phyloP scores from a whole-genome alignment of 2,329 filamentous ascomycete genomes.

The Magnaporthales sp. region DNA sequence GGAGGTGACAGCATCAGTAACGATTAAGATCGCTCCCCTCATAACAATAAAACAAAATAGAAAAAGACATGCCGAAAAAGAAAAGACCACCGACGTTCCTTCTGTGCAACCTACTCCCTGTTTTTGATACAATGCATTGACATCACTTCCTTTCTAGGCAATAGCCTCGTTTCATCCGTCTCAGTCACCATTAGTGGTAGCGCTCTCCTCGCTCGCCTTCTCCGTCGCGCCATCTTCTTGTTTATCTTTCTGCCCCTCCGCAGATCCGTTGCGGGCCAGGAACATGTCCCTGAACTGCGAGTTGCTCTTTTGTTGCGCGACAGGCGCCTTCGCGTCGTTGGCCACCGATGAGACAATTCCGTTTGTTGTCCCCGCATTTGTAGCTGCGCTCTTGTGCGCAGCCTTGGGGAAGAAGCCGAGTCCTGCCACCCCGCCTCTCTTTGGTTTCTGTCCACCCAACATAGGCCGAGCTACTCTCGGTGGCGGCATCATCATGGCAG shows the following conservation, averaged over 20 bases:
- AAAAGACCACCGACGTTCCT: neutral
- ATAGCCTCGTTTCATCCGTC: constrained; percentile 6
- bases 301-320: constrained; percentile 22
- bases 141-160: neutral
- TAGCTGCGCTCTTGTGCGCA: constrained; percentile 8
- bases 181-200: constrained; percentile 1
- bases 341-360: constrained; percentile 6
- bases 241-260: constrained; percentile 1
- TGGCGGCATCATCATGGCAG: constrained; percentile 5
- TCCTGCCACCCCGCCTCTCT: constrained; percentile 11
- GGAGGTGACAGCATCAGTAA: neutral
- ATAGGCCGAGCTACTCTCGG: constrained; percentile 3
- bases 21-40: neutral
- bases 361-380: neutral
- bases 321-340: constrained; percentile 7
- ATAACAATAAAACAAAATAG: neutral
- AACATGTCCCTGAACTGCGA: constrained; percentile 22
- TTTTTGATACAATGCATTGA: neutral
- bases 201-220: neutral
- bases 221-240: constrained; percentile 1
- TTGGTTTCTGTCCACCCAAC: constrained; percentile 17
- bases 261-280: constrained; percentile 10
- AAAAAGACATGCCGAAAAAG: neutral
- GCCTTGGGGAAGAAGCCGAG: constrained; percentile 17
- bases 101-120: neutral